phyloP scores from a whole-genome alignment of 352 stramenopile genomes.

The Globisporangium acanthophoron region DNA sequence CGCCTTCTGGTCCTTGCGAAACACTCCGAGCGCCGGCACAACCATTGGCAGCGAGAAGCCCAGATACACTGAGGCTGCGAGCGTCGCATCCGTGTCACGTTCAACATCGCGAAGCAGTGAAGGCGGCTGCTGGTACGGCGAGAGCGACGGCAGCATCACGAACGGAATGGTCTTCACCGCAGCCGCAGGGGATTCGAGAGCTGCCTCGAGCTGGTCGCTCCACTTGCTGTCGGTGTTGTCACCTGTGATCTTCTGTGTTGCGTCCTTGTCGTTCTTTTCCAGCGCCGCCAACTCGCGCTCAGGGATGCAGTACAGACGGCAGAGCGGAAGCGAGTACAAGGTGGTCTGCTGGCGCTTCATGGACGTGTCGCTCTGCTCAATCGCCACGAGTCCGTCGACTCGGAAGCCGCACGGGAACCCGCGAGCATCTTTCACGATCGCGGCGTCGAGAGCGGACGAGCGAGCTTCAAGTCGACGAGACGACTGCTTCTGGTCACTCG shows the following conservation, averaged over 20 bases:
- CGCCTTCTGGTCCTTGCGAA: slow-evolving; percentile 6
- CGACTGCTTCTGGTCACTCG: neutral
- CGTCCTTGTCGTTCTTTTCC: neutral
- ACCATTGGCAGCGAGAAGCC: slow-evolving; percentile 8
- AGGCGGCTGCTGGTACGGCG: slow-evolving; percentile 8
- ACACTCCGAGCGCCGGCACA: slow-evolving; percentile 11
- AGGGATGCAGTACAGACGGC: slow-evolving; percentile 7
- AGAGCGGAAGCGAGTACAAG: slow-evolving; percentile 8
- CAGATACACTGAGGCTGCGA: slow-evolving; percentile 3
- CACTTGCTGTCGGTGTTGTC: neutral
- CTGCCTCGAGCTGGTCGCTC: neutral
- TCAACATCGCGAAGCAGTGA: neutral
- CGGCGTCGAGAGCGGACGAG: neutral
- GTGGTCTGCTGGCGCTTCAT: slow-evolving; percentile 1
- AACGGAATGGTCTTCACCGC: slow-evolving; percentile 1
- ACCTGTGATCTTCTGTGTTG: neutral
- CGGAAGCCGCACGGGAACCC: slow-evolving; percentile 6
- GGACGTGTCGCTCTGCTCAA: slow-evolving; percentile 10
- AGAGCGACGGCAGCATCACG: slow-evolving; percentile 14
- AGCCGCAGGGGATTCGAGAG: neutral
- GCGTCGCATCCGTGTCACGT: neutral
- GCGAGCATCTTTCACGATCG: neutral
- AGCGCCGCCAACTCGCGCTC: slow-evolving; percentile 1
- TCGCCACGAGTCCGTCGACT: slow-evolving; percentile 13
- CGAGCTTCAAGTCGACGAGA: neutral